Evolutionary conservation across 2,329 filamentous ascomycete genomes (phyloP).

Genomic region (Fusarium pilosicola): DNA sequence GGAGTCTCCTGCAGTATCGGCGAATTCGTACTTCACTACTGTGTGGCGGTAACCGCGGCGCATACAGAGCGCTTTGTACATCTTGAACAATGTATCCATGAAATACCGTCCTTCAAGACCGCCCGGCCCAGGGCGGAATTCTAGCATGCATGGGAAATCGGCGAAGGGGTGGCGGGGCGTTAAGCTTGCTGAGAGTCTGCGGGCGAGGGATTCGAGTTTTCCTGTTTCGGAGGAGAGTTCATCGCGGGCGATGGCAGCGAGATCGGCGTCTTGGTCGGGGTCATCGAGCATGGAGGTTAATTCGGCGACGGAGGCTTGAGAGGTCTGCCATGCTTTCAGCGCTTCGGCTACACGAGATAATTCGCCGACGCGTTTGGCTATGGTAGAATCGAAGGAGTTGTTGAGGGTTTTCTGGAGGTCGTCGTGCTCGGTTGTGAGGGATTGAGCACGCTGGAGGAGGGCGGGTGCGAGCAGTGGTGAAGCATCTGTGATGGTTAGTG

Average conservation of each 20-base stretch:
- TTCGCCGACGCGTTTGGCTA: constrained; percentile 70
- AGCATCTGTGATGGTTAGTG: constrained; percentile 25
- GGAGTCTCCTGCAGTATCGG: constrained; percentile 70
- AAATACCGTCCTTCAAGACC: constrained; percentile 93
- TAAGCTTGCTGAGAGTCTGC: constrained; percentile 77
- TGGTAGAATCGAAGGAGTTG: constrained; percentile 64
- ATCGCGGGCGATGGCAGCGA: constrained; percentile 81
- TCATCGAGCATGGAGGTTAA: constrained; percentile 60
- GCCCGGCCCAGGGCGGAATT: constrained; percentile 91
- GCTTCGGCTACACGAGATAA: constrained; percentile 66
- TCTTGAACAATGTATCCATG: constrained; percentile 84
- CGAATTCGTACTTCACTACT: constrained; percentile 82
- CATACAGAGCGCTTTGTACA: constrained; percentile 86
- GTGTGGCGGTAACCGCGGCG: constrained; percentile 72
- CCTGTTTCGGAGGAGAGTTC: constrained; percentile 76
- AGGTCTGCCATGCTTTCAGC: constrained; percentile 67
- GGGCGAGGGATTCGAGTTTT: constrained; percentile 70
- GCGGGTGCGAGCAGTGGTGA: constrained; percentile 57
- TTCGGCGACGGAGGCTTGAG: constrained; percentile 63
- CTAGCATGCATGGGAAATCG: constrained; percentile 86
- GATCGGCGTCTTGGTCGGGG: constrained; percentile 69
- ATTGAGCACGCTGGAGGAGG: constrained; percentile 68
- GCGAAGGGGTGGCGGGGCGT: constrained; percentile 92
- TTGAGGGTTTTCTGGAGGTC: constrained; percentile 62
- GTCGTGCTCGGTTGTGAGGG: constrained; percentile 67